A percentile compares a stretch with the other conserved stretches of the same genome.
These are phyloP conservation scores for Fusarium nanum DNA, from an alignment of 2,329 filamentous ascomycete genomes.

Conservation along the genomic window DNA sequence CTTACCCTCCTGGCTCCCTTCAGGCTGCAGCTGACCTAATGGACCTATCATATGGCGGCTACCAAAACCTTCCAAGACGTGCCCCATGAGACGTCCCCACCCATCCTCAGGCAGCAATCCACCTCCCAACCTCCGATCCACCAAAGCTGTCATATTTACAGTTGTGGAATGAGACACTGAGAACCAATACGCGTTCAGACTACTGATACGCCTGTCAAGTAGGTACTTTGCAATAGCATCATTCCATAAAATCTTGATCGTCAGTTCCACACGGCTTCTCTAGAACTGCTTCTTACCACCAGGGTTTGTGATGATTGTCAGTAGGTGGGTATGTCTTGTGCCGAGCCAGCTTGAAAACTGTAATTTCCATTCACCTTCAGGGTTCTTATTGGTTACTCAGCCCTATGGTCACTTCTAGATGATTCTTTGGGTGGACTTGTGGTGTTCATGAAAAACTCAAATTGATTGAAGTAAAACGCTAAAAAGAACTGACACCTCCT, in stretches of 20 bases:
- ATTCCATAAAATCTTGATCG: too few species aligned
- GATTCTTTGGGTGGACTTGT: neutral
- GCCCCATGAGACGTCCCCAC: neutral
- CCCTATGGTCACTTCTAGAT: neutral
- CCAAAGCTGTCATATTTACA: too few species aligned
- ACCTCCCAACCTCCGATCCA: neutral
- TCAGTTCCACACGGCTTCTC: too few species aligned
- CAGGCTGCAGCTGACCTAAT: neutral
- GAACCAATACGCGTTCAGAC: too few species aligned
- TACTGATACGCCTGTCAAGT: too few species aligned
- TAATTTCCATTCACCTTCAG: too few species aligned
- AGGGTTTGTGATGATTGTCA: too few species aligned
- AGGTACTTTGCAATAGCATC: too few species aligned
- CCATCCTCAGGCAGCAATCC: neutral
- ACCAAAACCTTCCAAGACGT: fast-evolving
- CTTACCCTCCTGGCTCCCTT: neutral
- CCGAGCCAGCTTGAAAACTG: too few species aligned
- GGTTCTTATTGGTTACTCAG: neutral
- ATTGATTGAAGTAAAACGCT: neutral
- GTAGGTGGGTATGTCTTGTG: too few species aligned
- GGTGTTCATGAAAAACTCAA: neutral
- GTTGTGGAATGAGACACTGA: too few species aligned
- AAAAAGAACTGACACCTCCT: fast-evolving
- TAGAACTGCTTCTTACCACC: too few species aligned
- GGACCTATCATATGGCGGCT: fast-evolving